Evolutionary conservation across 192 early-diverging fungal species (phyloP), one percentile per base, ranked within the genome.

Genomic region (Backusella mclennaniae): DNA sequence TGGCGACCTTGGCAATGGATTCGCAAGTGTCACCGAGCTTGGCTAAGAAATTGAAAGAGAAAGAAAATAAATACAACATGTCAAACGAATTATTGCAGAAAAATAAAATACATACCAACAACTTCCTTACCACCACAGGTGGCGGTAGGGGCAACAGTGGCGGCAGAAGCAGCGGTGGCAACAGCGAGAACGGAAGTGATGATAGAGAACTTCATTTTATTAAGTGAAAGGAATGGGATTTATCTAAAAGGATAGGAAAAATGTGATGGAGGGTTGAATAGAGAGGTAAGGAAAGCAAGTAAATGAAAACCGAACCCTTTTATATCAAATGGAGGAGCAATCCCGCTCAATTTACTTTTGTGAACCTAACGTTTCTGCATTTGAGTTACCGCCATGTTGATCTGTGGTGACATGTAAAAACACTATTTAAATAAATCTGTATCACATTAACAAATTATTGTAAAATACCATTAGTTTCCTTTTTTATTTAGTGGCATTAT

Each of bases 131-230:
- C 72, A 69, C 52, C 72, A 69, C 76, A 75, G 15, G 9, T 26
- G 59, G 68, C 21, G 33, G 21, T 36, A 44, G 68, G 52, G 29
- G 21, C 72, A 12, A 29, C 23, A 29, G 56, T 8, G 67, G 38
- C 42, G 36, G 80, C 76, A 44, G 53, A 41, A 19, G 66, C 59
- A 23, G 59, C 52, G 19, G 56, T 46, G 44, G 76, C 76, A 1
- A 82, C 17, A 21, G 76, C 73, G 23, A 82, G 38, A 42, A 76
- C 68, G 35, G 77, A 73, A 12, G 80, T 69, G 70, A 77, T 26
- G 36, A 77, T 26, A 59, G 76, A 44, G 59, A 82, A 82, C 53
- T 82, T 82, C 80, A 82, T 82, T 82, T 70, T 53, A 41, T 56
- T 63, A 73, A 46, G 76, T 67, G 36, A 36, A 76, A 41, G 53